phyloP scores from a whole-genome alignment of 1,284 basidiomycete genomes.

The Athelia psychrophila region DNA sequence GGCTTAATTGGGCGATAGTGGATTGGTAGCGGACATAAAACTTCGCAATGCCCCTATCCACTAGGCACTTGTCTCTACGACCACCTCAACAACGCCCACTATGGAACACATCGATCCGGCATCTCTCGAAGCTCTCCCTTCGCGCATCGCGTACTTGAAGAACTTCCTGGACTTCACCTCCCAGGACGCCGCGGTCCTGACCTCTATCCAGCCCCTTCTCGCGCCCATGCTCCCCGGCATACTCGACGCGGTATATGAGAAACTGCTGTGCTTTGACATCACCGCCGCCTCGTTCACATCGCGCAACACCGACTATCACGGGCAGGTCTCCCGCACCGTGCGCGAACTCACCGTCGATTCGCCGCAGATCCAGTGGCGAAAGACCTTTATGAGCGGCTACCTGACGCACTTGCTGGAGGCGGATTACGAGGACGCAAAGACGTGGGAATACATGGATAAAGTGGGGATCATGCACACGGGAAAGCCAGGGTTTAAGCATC shows the following conservation, averaged over 20 bases:
- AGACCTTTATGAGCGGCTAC: conserved; percentile 38
- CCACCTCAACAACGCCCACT: background rate
- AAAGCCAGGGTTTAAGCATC: conserved; percentile 38
- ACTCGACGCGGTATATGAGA: conserved; percentile 44
- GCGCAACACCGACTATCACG: conserved; percentile 27
- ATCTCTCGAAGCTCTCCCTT: background rate
- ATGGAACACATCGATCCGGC: background rate
- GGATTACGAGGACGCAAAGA: conserved; percentile 39
- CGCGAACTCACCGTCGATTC: conserved; percentile 39
- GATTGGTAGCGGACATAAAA: too few species aligned
- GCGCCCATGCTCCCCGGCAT: conserved; percentile 38
- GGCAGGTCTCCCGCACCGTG: conserved; percentile 31
- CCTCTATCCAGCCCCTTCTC: conserved; percentile 37
- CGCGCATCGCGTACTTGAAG: conserved; percentile 38
- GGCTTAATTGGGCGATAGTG: too few species aligned
- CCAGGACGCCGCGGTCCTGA: conserved; percentile 38
- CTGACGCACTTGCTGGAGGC: conserved; percentile 35
- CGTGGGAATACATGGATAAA: conserved; percentile 49
- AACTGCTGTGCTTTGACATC: conserved; percentile 45
- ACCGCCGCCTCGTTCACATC: conserved; percentile 23
- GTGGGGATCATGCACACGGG: conserved; percentile 51
- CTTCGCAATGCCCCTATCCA: too few species aligned
- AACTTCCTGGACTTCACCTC: conserved; percentile 42
- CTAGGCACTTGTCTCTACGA: too few species aligned
- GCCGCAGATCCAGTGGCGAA: conserved; percentile 46